Percentiles rank a stretch among this genome's conserved stretches.
Evolutionary conservation across 352 stramenopile genomes (phyloP).

Genomic region (Pythium grandisporangium): DNA sequence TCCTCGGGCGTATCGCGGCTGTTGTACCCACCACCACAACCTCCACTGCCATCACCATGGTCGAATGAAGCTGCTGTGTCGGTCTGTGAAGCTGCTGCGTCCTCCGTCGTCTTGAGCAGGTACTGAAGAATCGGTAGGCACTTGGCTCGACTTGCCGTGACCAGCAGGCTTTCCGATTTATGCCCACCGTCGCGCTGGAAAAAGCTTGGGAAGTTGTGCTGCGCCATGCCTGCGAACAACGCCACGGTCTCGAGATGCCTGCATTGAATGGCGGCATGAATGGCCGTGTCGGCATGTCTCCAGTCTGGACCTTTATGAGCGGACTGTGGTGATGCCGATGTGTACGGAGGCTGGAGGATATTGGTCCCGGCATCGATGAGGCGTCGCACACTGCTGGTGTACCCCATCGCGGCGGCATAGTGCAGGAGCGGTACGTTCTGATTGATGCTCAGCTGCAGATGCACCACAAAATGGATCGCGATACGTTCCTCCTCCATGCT

Average conservation of each 20-base stretch:
- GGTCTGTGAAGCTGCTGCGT: too few relatives aligned
- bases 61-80: too few relatives aligned
- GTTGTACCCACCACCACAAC: slow-evolving; percentile 35
- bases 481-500: too few relatives aligned
- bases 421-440: slow-evolving; percentile 26
- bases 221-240: slow-evolving; percentile 27
- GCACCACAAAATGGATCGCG: slow-evolving; percentile 21
- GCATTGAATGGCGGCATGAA: slow-evolving; percentile 39
- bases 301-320: slow-evolving; percentile 3
- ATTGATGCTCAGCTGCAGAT: slow-evolving; percentile 41
- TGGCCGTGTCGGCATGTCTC: slow-evolving; percentile 23
- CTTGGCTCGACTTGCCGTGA: slow-evolving; percentile 23
- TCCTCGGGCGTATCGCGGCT: slow-evolving; percentile 22
- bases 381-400: slow-evolving; percentile 19
- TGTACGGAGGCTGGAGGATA: slow-evolving; percentile 10
- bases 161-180: slow-evolving; percentile 30
- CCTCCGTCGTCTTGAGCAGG: too few relatives aligned
- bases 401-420: slow-evolving; percentile 22
- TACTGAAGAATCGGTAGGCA: slow-evolving; percentile 26
- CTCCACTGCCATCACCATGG: slow-evolving; percentile 2
- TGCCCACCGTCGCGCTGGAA: slow-evolving; percentile 32
- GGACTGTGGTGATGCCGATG: background rate
- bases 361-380: slow-evolving; percentile 35
- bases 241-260: slow-evolving; percentile 32
- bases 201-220: slow-evolving; percentile 31